phyloP scores from a whole-genome alignment of 345 rosid genomes.

The Zanthoxylum bungeanum region DNA sequence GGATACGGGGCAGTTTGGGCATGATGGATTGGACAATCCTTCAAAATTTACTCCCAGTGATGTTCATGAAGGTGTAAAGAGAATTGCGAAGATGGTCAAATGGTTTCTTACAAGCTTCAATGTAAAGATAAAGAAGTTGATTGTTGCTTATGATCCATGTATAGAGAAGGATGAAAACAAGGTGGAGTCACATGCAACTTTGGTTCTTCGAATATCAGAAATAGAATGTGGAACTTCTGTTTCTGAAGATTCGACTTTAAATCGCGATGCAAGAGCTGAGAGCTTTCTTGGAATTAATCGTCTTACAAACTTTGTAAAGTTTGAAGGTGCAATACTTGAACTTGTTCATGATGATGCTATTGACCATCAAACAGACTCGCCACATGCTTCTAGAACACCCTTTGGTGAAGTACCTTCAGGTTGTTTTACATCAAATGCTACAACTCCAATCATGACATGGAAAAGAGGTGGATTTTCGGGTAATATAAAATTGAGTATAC shows the following conservation, averaged over 20 bases:
- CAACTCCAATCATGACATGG: slow-evolving; percentile 57
- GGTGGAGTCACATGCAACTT: slow-evolving; percentile 31
- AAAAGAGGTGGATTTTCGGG: slow-evolving; percentile 80
- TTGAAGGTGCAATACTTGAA: slow-evolving; percentile 77
- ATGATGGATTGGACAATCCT: slow-evolving; percentile 31
- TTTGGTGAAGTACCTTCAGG: slow-evolving; percentile 22
- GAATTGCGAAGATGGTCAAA: slow-evolving; percentile 93
- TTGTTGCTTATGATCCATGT: slow-evolving; percentile 77
- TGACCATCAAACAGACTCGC: slow-evolving; percentile 25
- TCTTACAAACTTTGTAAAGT: slow-evolving; percentile 68
- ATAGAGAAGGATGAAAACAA: slow-evolving; percentile 29
- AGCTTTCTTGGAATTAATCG: slow-evolving; percentile 67
- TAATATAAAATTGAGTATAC: slow-evolving; percentile 75
- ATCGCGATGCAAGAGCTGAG: slow-evolving; percentile 32
- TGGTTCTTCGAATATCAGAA: slow-evolving; percentile 71
- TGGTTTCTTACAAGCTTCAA: slow-evolving; percentile 86
- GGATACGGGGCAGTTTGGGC: slow-evolving; percentile 35
- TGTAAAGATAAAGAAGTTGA: slow-evolving; percentile 62
- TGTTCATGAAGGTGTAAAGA: slow-evolving; percentile 97
- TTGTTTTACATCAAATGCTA: slow-evolving; percentile 24
- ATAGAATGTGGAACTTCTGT: slow-evolving; percentile 69
- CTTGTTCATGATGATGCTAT: slow-evolving; percentile 57
- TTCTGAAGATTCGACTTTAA: slow-evolving; percentile 48
- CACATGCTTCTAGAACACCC: slow-evolving; percentile 19
- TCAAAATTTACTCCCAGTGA: slow-evolving; percentile 41